These are phyloP conservation scores for Erodium chrysanthum DNA, from an alignment of 441 rosid genomes.

Conservation along the genomic window DNA sequence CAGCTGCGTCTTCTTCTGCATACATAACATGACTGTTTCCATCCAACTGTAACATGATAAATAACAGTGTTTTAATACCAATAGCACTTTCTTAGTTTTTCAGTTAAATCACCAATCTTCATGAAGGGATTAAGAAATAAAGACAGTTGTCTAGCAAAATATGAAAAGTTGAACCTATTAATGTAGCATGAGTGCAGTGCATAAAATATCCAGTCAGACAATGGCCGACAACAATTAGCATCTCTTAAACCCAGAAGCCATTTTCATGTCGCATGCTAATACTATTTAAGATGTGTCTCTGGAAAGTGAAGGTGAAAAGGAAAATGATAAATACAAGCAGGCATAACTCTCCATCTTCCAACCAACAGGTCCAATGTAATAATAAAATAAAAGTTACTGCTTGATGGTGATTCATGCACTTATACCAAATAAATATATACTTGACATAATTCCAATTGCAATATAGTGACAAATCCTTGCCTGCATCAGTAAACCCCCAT, in stretches of 20 bases:
- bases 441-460: not conserved
- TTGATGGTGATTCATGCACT: not conserved
- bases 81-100: not conserved
- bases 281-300: not conserved
- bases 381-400: not conserved
- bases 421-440: not conserved
- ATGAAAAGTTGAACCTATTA: not conserved
- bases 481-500: conserved; percentile 99
- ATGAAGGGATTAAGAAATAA: not conserved
- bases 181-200: not conserved
- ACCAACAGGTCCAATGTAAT: not conserved
- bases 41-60: conserved; percentile 57
- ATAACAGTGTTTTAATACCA: not conserved
- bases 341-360: not conserved
- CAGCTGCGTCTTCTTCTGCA: conserved; percentile 99
- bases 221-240: not conserved
- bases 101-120: not conserved
- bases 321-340: not conserved
- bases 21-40: conserved; percentile 99
- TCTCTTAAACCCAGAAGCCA: not conserved
- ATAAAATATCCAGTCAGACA: not conserved
- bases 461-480: conserved; percentile 34
- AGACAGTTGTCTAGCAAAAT: not conserved
- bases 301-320: not conserved
- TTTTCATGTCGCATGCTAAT: not conserved